A percentile compares a stretch with the other conserved stretches of the same genome.
Conservation (phyloP, 495 filamentous ascomycete species). For the Pyronema domesticum region DNA sequence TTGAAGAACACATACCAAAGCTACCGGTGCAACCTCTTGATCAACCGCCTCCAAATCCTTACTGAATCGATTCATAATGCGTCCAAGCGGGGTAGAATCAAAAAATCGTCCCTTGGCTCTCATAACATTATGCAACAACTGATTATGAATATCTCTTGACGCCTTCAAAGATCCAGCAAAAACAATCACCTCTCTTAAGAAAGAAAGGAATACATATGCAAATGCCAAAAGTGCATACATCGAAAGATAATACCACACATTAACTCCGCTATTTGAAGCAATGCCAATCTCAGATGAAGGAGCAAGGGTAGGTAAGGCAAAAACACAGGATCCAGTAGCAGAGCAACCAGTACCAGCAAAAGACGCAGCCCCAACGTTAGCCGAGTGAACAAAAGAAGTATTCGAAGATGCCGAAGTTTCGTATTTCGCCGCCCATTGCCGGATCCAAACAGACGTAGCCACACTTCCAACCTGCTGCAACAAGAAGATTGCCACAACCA, state of each 20-base stretch:
- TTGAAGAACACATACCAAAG: constrained; percentile 32
- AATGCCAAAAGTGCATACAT: constrained; percentile 68
- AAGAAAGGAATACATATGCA: constrained; percentile 52
- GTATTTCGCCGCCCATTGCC: constrained; percentile 45
- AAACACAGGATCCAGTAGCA: constrained; percentile 21
- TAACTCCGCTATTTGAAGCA: constrained; percentile 31
- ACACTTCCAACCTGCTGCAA: constrained; percentile 69
- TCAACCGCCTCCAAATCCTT: constrained; percentile 93
- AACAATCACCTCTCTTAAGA: constrained; percentile 63
- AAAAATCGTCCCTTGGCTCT: constrained; percentile 95
- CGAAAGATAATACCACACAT: constrained; percentile 66
- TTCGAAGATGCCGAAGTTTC: constrained; percentile 13
- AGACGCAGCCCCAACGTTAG: constrained; percentile 19
- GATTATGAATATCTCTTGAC: constrained; percentile 66
- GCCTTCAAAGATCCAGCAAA: constrained; percentile 87
- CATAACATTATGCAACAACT: constrained; percentile 59
- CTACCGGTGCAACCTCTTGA: constrained; percentile 85
- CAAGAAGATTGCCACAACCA: constrained; percentile 53
- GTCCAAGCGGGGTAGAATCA: constrained; percentile 87
- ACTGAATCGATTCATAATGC: constrained; percentile 97
- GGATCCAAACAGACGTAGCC: constrained; percentile 82
- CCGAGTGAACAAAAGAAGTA: constrained; percentile 26
- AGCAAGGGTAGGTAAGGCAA: constrained; percentile 16
- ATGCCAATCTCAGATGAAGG: constrained; percentile 3
- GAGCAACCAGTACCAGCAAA: constrained; percentile 26